Evolutionary conservation across 2,329 filamentous ascomycete species (phyloP).

Genomic region (Cercospora janseana): DNA sequence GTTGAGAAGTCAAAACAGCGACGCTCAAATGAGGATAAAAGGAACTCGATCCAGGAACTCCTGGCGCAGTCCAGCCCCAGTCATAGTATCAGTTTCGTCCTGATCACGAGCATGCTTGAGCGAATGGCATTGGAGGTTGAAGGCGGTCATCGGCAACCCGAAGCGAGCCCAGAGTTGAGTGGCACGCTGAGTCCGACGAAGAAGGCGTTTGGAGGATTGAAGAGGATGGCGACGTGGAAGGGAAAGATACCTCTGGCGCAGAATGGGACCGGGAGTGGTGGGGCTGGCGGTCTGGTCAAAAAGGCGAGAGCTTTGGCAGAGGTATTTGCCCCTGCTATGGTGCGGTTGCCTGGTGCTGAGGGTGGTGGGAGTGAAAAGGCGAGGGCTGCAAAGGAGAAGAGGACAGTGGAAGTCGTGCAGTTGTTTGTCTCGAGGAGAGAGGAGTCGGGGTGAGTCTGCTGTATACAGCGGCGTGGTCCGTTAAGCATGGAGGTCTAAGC

Average conservation of each 20-base stretch:
- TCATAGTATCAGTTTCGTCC: conserved; percentile 86
- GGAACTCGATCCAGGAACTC: conserved; percentile 67
- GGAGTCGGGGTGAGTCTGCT: conserved; percentile 21
- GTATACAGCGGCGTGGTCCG: no score
- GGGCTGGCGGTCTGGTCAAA: not conserved
- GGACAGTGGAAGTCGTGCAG: conserved; percentile 65
- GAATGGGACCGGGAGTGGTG: not conserved
- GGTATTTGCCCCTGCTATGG: conserved; percentile 63
- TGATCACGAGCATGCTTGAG: conserved; percentile 74
- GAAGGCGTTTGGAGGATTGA: conserved; percentile 33
- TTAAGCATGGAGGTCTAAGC: no score
- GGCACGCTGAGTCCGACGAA: conserved; percentile 38
- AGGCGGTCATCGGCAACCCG: conserved; percentile 19
- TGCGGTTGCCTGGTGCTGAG: conserved; percentile 49
- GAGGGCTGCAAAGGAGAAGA: conserved; percentile 59
- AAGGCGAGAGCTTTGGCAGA: conserved; percentile 58
- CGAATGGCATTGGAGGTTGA: conserved; percentile 54
- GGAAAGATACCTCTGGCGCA: conserved; percentile 52
- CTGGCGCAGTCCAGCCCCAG: conserved; percentile 65
- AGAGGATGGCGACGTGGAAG: conserved; percentile 41
- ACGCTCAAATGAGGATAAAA: conserved; percentile 54
- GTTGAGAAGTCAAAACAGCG: conserved; percentile 49
- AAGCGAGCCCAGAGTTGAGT: conserved; percentile 21
- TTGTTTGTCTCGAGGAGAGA: conserved; percentile 59
- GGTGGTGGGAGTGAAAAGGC: conserved; percentile 56